Evolutionary conservation across 73 alveolate genomes (phyloP).

Genomic region (Paramecium bursaria): DNA sequence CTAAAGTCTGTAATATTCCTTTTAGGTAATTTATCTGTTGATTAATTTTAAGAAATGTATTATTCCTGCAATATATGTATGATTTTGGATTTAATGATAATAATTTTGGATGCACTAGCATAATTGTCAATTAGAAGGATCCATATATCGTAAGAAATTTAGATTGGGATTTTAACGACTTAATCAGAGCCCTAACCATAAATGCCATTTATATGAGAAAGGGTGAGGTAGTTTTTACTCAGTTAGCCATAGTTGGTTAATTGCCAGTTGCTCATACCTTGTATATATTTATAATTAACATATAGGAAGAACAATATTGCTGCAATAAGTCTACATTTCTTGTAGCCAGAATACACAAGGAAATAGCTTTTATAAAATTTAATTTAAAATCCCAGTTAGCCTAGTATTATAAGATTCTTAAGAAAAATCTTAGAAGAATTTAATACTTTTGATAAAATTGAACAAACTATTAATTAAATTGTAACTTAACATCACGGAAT

Average conservation of each 20-base stretch:
- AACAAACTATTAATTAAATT: neutral
- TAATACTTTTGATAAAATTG: neutral
- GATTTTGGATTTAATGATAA: slow-evolving; percentile 40
- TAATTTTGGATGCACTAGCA: slow-evolving; percentile 32
- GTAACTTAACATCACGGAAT: slow-evolving; percentile 23
- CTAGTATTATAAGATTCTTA: neutral
- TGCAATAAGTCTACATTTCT: slow-evolving; percentile 28
- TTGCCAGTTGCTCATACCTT: slow-evolving; percentile 4
- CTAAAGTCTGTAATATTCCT: neutral
- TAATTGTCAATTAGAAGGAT: neutral
- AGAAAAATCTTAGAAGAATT: neutral
- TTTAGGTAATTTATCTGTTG: neutral
- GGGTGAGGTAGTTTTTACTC: neutral
- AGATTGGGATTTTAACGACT: slow-evolving; percentile 55
- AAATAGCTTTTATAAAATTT: neutral
- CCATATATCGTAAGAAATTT: slow-evolving; percentile 32
- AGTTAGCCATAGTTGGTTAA: slow-evolving; percentile 12
- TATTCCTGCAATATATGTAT: slow-evolving; percentile 39
- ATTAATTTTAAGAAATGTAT: neutral
- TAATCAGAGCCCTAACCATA: slow-evolving; percentile 43
- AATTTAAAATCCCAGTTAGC: neutral
- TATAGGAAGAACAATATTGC: neutral
- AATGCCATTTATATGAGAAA: slow-evolving; percentile 21
- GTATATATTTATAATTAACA: neutral
- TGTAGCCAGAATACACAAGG: slow-evolving; percentile 1